Percentiles rank a stretch among this genome's conserved stretches.
phyloP scores from a whole-genome alignment of 108 stramenopile genomes.

The Cyclostephanos invisitatus region DNA sequence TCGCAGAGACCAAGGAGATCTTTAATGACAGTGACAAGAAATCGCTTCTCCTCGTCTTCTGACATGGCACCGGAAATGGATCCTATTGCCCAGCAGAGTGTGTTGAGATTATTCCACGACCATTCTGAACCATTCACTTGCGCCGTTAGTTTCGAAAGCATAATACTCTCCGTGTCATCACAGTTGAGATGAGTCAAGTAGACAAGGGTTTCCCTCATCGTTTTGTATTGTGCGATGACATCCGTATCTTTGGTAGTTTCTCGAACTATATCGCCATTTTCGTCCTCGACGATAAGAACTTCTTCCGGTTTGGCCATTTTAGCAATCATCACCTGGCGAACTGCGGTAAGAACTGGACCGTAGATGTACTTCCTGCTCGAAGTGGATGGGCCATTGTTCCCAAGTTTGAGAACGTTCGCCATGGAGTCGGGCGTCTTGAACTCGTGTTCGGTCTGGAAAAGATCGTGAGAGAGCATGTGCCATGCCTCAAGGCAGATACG shows the following conservation, averaged over 20 bases:
- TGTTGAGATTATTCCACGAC: slow-evolving; percentile 95
- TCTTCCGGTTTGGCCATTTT: slow-evolving; percentile 99
- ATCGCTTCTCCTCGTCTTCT: slow-evolving; percentile 99
- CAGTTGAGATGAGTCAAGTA: slow-evolving; percentile 98
- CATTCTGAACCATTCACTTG: slow-evolving; percentile 92
- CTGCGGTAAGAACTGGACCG: slow-evolving; percentile 83
- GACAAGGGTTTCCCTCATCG: slow-evolving; percentile 97
- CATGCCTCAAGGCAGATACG: slow-evolving; percentile 98
- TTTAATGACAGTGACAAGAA: slow-evolving; percentile 99
- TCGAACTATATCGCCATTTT: slow-evolving; percentile 97
- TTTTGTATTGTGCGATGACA: slow-evolving; percentile 99
- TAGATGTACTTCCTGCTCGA: slow-evolving; percentile 81
- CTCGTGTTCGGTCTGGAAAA: slow-evolving; percentile 88
- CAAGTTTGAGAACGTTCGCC: slow-evolving; percentile 57
- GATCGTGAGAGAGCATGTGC: slow-evolving; percentile 94
- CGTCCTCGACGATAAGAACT: slow-evolving; percentile 99
- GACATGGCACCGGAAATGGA: slow-evolving; percentile 98
- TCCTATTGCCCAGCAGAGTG: slow-evolving; percentile 99
- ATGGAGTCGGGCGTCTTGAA: slow-evolving; percentile 40
- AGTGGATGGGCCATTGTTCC: slow-evolving; percentile 38
- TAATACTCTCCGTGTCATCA: slow-evolving; percentile 97
- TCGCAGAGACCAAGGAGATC: slow-evolving; percentile 96
- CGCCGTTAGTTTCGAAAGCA: slow-evolving; percentile 95
- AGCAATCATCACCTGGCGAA: slow-evolving; percentile 95
- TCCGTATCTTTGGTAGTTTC: slow-evolving; percentile 98